Conservation (phyloP, 148 eudicot species). For the Gaultheria prostrata region DNA sequence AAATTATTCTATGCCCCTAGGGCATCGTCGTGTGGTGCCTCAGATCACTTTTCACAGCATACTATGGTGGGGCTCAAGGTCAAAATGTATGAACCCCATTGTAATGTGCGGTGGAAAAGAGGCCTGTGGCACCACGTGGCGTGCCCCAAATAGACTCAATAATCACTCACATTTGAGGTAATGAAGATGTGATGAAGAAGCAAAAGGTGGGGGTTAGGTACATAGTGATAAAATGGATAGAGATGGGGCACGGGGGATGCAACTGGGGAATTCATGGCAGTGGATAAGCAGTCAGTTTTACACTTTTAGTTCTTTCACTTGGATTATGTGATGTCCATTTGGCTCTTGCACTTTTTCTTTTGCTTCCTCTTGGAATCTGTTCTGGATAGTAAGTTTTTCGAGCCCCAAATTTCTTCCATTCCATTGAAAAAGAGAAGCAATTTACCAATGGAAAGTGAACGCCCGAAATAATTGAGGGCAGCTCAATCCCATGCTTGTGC, state of each 20-base stretch:
- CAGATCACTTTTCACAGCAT: no score
- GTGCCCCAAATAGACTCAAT: no score
- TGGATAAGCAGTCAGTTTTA: neutral
- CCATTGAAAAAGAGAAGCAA: neutral
- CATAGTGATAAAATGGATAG: neutral
- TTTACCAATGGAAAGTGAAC: neutral
- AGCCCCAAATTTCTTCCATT: neutral
- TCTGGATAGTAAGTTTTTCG: no score
- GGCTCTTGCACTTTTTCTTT: neutral
- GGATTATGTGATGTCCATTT: neutral
- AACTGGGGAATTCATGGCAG: neutral
- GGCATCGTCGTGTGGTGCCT: no score
- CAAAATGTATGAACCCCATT: no score
- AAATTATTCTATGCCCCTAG: no score
- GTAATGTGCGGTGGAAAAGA: no score
- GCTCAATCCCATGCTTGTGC: neutral
- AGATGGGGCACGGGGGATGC: neutral
- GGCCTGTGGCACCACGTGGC: no score
- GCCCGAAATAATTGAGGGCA: neutral
- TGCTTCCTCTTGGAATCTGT: neutral
- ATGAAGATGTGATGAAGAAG: neutral
- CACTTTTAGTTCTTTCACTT: neutral
- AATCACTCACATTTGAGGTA: neutral
- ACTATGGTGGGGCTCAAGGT: no score
- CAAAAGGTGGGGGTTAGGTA: neutral